Conservation (phyloP, 2,329 filamentous ascomycete genomes). For the Diaporthe australafricana region DNA sequence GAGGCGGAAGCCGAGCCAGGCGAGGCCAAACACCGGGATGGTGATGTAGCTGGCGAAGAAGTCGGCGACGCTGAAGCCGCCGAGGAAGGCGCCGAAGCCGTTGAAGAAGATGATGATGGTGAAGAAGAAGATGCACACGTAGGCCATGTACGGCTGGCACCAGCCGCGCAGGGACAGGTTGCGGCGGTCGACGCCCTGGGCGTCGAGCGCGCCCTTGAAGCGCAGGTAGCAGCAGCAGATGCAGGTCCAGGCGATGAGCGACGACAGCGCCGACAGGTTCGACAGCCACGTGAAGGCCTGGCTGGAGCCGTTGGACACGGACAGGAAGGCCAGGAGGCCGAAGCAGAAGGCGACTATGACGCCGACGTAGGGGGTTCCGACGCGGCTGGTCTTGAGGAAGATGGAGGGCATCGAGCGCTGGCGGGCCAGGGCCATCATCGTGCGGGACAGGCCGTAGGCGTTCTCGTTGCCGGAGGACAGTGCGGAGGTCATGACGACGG, state of each 20-base stretch:
- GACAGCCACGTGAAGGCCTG: slow-evolving; percentile 68
- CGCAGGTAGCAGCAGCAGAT: slow-evolving; percentile 47
- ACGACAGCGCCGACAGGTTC: slow-evolving; percentile 60
- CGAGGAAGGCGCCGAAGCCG: slow-evolving; percentile 57
- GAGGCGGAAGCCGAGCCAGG: slow-evolving; percentile 52
- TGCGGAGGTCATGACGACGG: slow-evolving; percentile 63
- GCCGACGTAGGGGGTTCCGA: slow-evolving; percentile 62
- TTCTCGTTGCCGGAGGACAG: slow-evolving; percentile 68
- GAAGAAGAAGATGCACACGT: slow-evolving; percentile 56
- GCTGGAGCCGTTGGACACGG: slow-evolving; percentile 54
- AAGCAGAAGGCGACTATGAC: slow-evolving; percentile 56
- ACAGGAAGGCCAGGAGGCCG: slow-evolving; percentile 60
- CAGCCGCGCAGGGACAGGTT: slow-evolving; percentile 45
- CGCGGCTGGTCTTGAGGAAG: slow-evolving; percentile 62
- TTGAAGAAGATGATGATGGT: slow-evolving; percentile 56
- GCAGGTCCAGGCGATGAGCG: slow-evolving; percentile 48
- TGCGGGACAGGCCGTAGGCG: slow-evolving; percentile 63
- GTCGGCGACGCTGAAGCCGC: slow-evolving; percentile 50
- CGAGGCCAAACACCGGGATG: slow-evolving; percentile 45
- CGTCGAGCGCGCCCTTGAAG: slow-evolving; percentile 50
- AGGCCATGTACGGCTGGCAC: slow-evolving; percentile 53
- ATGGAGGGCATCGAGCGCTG: slow-evolving; percentile 63
- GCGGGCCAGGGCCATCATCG: slow-evolving; percentile 63
- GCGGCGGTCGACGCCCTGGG: slow-evolving; percentile 51
- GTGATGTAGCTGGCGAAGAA: slow-evolving; percentile 55